Evolutionary conservation across 1,284 basidiomycete genomes (phyloP), one percentile per base, ranked within the genome.

Genomic region (Leccinum pachyderme): DNA sequence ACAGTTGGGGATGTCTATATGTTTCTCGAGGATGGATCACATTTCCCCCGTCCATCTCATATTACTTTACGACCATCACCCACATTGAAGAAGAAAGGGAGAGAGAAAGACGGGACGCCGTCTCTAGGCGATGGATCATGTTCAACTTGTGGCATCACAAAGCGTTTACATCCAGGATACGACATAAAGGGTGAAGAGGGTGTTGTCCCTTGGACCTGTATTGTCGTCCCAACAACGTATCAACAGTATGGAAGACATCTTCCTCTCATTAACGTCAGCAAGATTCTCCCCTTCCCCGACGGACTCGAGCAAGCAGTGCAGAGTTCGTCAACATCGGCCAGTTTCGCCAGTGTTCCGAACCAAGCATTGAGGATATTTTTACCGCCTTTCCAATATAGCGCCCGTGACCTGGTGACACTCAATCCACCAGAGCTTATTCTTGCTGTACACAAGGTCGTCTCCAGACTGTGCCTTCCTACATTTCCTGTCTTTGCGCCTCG

Each of bases 11-110:
- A 86, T 50, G 77, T 87, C 1, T 84, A 79, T 65, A 70, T 68
- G 33, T 88, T 84, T 81, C 74, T 88, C 35, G 75, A 77, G 49
- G 78, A 81, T 44, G 73, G 78, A 57, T 78, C 76, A 5, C 73
- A 77, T 47, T 82, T 83, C 61, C 72, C 74, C 45, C 76, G 77
- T 48, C 65, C 69, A 32, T 60, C 55, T 11, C 46, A 54, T 43
- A 43, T 56, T 27, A 37, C 53, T 27, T 24, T 49, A 11, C 63
- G 43, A 4, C 25, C 46, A 29, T 35, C n/a, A 25, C 28, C 53
- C 13, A 67, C 68, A 24, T 55, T 45, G 41, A 72, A 65, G 54
- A 72, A 63, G 52, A 73, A 55, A 51, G 61, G 51, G 31, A 70
- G 39, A 45, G 69, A 59, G 27, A 69, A 66, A 15, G 66, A 67